Percentiles rank a stretch among this genome's conserved stretches.
Conservation (phyloP, 2,329 filamentous ascomycete species). For the Stagonosporopsis chrysanthemi region DNA sequence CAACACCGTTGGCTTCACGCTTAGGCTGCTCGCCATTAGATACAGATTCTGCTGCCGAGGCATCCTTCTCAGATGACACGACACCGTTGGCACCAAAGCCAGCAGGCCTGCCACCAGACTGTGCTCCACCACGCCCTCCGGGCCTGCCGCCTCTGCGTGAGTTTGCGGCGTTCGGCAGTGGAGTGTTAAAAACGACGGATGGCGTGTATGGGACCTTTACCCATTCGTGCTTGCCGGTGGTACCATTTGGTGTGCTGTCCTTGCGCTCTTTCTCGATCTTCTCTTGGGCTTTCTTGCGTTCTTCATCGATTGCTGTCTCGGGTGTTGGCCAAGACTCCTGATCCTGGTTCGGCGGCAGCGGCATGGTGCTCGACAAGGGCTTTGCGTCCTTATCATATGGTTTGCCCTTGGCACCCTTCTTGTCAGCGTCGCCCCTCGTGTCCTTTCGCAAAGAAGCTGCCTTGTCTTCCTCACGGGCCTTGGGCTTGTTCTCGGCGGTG, state of each 20-base stretch:
- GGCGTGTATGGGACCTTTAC: slow-evolving; percentile 82
- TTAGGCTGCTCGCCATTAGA: slow-evolving; percentile 45
- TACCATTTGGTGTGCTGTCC: slow-evolving; percentile 52
- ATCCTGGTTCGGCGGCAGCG: slow-evolving; percentile 75
- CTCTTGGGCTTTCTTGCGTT: slow-evolving; percentile 74
- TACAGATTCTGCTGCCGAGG: slow-evolving; percentile 25
- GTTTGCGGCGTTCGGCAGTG: slow-evolving; percentile 63
- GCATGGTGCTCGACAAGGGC: slow-evolving; percentile 35
- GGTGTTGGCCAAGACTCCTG: slow-evolving; percentile 89
- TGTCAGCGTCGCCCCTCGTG: slow-evolving; percentile 35
- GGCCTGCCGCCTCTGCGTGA: slow-evolving; percentile 53
- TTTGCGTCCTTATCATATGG: slow-evolving; percentile 41
- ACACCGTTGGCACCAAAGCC: slow-evolving; percentile 51
- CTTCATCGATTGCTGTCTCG: slow-evolving; percentile 77
- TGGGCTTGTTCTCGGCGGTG: slow-evolving; percentile 29
- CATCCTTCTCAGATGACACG: slow-evolving; percentile 49
- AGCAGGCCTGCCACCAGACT: slow-evolving; percentile 60
- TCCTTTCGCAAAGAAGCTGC: slow-evolving; percentile 36
- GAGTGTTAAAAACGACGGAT: slow-evolving; percentile 85
- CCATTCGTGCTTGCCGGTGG: slow-evolving; percentile 81
- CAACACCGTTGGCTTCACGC: slow-evolving; percentile 38
- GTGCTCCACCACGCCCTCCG: slow-evolving; percentile 63
- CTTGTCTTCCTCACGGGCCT: slow-evolving; percentile 41
- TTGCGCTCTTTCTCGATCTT: slow-evolving; percentile 73
- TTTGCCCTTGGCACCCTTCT: slow-evolving; percentile 38